Percentiles rank a stretch among this genome's conserved stretches.
These are phyloP conservation scores for Phaffia australis DNA, from an alignment of 768 basidiomycete species.

Conservation along the genomic window DNA sequence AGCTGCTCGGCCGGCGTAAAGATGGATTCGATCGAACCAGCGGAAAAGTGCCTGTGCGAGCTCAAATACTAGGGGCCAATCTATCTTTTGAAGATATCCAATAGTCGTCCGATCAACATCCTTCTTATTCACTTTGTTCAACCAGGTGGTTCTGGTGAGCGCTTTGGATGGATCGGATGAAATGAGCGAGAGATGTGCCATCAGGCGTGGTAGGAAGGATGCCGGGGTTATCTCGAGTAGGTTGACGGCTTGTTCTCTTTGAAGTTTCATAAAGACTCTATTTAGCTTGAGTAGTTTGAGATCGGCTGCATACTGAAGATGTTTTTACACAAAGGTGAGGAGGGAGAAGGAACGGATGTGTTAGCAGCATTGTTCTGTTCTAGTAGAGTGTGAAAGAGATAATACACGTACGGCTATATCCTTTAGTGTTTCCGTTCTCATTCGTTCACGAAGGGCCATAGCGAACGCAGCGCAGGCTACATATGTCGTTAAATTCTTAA, in stretches of 20 bases:
- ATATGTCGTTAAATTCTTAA: background rate
- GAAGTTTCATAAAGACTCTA: slow-evolving; percentile 21
- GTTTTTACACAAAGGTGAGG: too few relatives aligned
- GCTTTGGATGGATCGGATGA: slow-evolving; percentile 13
- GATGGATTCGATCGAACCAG: slow-evolving; percentile 13
- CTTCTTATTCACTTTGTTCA: background rate
- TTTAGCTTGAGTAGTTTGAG: slow-evolving; percentile 8
- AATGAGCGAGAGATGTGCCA: slow-evolving; percentile 17
- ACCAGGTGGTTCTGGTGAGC: background rate
- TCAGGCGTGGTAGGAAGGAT: slow-evolving; percentile 13
- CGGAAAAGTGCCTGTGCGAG: slow-evolving; percentile 11
- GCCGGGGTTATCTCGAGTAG: slow-evolving; percentile 17
- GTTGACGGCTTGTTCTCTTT: background rate
- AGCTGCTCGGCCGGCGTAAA: slow-evolving; percentile 21
- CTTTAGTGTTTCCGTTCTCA: slow-evolving; percentile 12
- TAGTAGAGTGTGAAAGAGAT: background rate
- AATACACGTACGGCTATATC: slow-evolving; percentile 17
- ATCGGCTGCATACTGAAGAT: slow-evolving; percentile 17
- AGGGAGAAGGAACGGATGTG: too few relatives aligned
- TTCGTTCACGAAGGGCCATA: slow-evolving; percentile 13
- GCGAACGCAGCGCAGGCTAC: slow-evolving; percentile 19
- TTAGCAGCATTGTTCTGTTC: background rate
- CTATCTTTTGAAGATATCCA: slow-evolving; percentile 4
- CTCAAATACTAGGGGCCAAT: slow-evolving; percentile 5
- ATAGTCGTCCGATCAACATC: slow-evolving; percentile 2